Percentiles rank a stretch among this genome's conserved stretches.
phyloP scores from a whole-genome alignment of 352 stramenopile genomes.

The Peronospora farinosa region DNA sequence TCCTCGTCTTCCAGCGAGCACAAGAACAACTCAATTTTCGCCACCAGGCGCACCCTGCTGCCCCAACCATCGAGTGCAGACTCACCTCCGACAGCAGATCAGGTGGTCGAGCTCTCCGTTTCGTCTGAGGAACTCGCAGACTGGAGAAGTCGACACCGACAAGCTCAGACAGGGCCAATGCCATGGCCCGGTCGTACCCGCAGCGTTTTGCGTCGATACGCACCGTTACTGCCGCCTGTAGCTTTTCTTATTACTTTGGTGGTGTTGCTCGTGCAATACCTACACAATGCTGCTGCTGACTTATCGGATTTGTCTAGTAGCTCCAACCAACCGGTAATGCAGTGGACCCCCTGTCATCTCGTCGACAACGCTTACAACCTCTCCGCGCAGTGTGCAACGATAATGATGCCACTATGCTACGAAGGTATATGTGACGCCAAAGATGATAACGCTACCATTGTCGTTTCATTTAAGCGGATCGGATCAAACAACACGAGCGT shows the following conservation, averaged over 20 bases:
- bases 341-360: conserved; percentile 32
- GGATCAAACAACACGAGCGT: conserved; percentile 7
- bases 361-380: conserved; percentile 24
- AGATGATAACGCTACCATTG: conserved; percentile 39
- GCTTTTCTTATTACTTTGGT: conserved; percentile 29
- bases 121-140: conserved; percentile 22
- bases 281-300: conserved; percentile 15
- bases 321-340: conserved; percentile 9
- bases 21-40: conserved; percentile 22
- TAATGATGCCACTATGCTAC: conserved; percentile 44
- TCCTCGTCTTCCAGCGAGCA: conserved; percentile 29
- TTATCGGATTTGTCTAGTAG: conserved; percentile 8
- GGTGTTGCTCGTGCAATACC: conserved; percentile 31
- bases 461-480: conserved; percentile 49
- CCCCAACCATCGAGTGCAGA: conserved; percentile 13
- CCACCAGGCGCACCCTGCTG: conserved; percentile 6
- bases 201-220: conserved; percentile 29
- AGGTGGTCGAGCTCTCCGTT: conserved; percentile 29
- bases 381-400: conserved; percentile 32
- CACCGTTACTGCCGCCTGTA: conserved; percentile 28
- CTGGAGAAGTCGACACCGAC: conserved; percentile 15
- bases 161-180: conserved; percentile 21
- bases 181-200: conserved; percentile 29
- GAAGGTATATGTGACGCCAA: conserved; percentile 32
- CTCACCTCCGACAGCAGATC: conserved; percentile 13